phyloP scores from a whole-genome alignment of 176 grass and related monocot genomes.

The Cymbopogon citratus region DNA sequence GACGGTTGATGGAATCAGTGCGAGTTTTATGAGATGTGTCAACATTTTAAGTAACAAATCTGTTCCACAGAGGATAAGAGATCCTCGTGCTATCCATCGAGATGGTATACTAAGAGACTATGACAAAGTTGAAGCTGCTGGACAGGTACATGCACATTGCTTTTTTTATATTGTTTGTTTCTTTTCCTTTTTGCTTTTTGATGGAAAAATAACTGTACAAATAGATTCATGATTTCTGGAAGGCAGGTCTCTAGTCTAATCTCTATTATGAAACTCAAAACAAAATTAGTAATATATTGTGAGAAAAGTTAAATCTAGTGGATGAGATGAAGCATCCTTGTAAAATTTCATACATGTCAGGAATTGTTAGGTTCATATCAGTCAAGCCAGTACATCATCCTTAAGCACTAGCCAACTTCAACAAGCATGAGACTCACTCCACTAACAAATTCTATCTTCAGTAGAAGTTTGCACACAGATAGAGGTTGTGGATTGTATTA shows the following conservation, averaged over 20 bases:
- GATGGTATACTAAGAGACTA: slow-evolving; percentile 87
- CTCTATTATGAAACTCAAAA: background rate
- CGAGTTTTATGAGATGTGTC: slow-evolving; percentile 82
- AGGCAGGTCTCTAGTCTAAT: background rate
- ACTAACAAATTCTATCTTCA: background rate
- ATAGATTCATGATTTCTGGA: background rate
- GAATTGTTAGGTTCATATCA: background rate
- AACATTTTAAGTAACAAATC: slow-evolving; percentile 88
- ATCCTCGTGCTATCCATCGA: slow-evolving; percentile 73
- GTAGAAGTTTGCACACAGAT: background rate
- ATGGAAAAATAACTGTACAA: background rate
- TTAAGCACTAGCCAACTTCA: background rate
- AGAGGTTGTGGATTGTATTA: background rate
- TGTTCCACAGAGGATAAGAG: slow-evolving; percentile 57
- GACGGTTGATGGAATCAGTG: slow-evolving; percentile 84
- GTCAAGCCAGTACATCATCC: background rate
- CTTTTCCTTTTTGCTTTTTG: background rate
- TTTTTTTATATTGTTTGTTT: slow-evolving; percentile 3
- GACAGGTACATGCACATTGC: slow-evolving; percentile 66
- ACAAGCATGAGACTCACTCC: background rate
- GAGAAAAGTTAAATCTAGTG: background rate
- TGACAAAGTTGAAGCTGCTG: slow-evolving; percentile 57
- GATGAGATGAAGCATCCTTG: background rate
- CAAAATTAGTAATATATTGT: background rate
- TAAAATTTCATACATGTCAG: background rate